Evolutionary conservation across 2,329 filamentous ascomycete species (phyloP).

Genomic region (Coniella lustricola): DNA sequence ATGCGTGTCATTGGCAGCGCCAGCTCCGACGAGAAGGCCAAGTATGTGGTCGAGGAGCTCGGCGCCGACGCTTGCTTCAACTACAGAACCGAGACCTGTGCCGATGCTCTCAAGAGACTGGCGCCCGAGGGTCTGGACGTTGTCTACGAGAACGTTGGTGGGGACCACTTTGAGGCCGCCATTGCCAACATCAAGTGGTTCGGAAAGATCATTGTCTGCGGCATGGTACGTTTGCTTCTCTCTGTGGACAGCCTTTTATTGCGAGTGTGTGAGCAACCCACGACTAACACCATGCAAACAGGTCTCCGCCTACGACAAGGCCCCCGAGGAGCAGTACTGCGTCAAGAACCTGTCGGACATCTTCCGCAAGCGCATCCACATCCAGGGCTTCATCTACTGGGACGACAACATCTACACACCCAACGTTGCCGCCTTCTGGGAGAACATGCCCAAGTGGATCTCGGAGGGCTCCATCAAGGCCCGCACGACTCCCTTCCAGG

Average conservation of each 20-base stretch:
- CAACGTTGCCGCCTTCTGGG: slow-evolving; percentile 53
- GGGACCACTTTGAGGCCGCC: slow-evolving; percentile 56
- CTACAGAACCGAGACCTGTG: slow-evolving; percentile 68
- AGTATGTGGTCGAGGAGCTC: slow-evolving; percentile 63
- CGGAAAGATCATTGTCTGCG: slow-evolving; percentile 56
- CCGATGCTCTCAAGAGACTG: slow-evolving; percentile 56
- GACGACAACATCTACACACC: slow-evolving; percentile 48
- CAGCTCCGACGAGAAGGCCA: slow-evolving; percentile 67
- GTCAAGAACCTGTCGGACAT: slow-evolving; percentile 55
- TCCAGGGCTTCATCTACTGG: slow-evolving; percentile 61
- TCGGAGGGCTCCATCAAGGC: slow-evolving; percentile 59
- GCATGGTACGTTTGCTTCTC: slow-evolving; percentile 40
- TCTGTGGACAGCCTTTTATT: not conserved
- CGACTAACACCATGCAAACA: too few species aligned
- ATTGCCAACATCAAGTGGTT: slow-evolving; percentile 55
- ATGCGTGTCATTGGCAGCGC: slow-evolving; percentile 68
- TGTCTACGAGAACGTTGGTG: slow-evolving; percentile 76
- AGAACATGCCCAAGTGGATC: slow-evolving; percentile 63
- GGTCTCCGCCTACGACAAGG: slow-evolving; percentile 59
- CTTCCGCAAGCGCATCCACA: slow-evolving; percentile 53
- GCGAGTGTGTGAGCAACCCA: too few species aligned
- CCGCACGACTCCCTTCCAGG: slow-evolving; percentile 51
- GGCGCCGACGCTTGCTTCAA: slow-evolving; percentile 70
- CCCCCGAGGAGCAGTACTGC: slow-evolving; percentile 45
- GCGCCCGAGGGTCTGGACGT: slow-evolving; percentile 70